Conservation (phyloP, 1,139 yeast species). For the Lodderomyces elongisporus region DNA sequence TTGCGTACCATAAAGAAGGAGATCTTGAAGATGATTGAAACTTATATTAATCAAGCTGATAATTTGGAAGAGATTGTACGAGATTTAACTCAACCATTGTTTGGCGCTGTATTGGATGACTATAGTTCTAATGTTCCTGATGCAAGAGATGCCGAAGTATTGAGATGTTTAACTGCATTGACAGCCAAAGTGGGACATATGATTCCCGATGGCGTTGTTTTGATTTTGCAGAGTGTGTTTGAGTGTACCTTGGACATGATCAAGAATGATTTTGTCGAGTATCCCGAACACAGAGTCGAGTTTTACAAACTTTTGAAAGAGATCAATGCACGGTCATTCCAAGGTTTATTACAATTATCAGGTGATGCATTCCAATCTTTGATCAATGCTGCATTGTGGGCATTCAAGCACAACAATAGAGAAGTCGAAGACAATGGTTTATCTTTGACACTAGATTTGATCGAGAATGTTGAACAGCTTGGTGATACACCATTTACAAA, state of each 20-base stretch:
- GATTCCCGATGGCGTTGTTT: conserved; percentile 87
- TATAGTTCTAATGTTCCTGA: conserved; percentile 87
- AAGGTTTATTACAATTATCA: conserved; percentile 81
- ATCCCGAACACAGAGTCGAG: conserved; percentile 96
- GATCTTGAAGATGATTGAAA: conserved; percentile 82
- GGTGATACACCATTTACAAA: conserved; percentile 76
- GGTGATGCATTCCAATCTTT: conserved; percentile 89
- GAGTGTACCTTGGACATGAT: conserved; percentile 95
- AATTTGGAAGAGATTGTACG: conserved; percentile 81
- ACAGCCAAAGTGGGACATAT: conserved; percentile 81
- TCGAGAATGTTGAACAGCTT: conserved; percentile 79
- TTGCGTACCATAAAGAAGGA: conserved; percentile 96
- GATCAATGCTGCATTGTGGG: conserved; percentile 95
- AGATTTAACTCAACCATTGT: conserved; percentile 77
- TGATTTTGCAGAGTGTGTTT: conserved; percentile 84
- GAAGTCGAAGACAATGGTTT: conserved; percentile 93
- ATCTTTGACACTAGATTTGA: conserved; percentile 71
- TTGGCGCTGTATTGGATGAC: conserved; percentile 84
- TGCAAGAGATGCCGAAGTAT: conserved; percentile 96
- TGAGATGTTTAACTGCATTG: conserved; percentile 89
- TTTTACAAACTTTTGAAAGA: conserved; percentile 86
- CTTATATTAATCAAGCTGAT: conserved; percentile 82
- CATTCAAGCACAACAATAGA: conserved; percentile 92
- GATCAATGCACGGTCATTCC: conserved; percentile 79
- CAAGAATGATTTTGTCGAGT: conserved; percentile 89